Conservation (phyloP, 163 green algal species). For the Trebouxiophyceae sp. region DNA sequence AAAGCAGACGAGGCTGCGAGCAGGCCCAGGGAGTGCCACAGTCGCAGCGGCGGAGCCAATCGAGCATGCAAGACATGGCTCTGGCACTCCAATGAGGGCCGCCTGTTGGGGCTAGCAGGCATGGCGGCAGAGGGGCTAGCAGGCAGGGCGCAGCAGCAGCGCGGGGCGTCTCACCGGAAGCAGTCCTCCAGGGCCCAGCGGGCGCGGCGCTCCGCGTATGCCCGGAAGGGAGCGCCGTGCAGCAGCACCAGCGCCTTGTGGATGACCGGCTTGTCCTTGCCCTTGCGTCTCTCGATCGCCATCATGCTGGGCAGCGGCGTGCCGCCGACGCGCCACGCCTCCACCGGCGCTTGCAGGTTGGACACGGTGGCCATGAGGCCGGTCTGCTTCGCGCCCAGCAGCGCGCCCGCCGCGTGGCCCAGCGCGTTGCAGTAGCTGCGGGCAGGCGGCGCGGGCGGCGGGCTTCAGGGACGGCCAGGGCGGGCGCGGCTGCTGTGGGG, state of each 20-base stretch:
- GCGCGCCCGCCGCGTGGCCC: constrained; percentile 36
- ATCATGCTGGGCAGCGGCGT: constrained; percentile 53
- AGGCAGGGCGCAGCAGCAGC: no score
- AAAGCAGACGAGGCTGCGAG: no score
- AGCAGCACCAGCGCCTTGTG: constrained; percentile 50
- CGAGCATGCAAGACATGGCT: no score
- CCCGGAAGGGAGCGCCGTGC: constrained; percentile 22
- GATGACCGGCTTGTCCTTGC: constrained; percentile 49
- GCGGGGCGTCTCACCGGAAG: no score
- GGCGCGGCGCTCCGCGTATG: constrained; percentile 12
- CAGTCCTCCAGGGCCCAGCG: constrained; percentile 32
- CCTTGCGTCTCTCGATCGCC: constrained; percentile 37
- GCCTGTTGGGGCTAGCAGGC: no score
- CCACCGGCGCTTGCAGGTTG: constrained; percentile 20
- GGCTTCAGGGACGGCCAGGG: no score
- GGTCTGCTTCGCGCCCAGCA: constrained; percentile 31
- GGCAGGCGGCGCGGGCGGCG: no score
- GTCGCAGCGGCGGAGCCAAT: no score
- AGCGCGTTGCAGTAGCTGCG: constrained; percentile 48
- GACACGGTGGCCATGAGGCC: constrained; percentile 48
- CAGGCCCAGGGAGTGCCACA: no score
- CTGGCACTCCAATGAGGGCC: no score
- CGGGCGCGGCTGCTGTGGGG: no score
- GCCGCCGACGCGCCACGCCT: constrained; percentile 49
- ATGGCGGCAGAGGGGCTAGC: no score